These are phyloP conservation scores for Arctium lappa DNA, from an alignment of 129 eudicot species.

Conservation along the genomic window DNA sequence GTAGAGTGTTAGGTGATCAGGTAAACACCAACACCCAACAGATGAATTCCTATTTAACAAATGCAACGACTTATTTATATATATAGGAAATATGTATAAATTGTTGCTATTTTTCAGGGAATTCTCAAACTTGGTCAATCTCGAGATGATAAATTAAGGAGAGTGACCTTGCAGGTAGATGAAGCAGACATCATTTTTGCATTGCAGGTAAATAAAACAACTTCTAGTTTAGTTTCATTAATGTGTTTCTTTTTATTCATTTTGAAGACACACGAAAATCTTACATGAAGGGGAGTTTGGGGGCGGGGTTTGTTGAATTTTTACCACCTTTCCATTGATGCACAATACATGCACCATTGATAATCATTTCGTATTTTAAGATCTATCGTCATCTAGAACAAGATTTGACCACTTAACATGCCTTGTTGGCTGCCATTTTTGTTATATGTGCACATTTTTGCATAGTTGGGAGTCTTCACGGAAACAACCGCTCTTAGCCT, in stretches of 20 bases:
- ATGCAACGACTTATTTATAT: not conserved
- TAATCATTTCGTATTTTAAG: too few species aligned
- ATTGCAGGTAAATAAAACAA: constrained; percentile 58
- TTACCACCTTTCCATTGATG: too few species aligned
- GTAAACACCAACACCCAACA: constrained; percentile 26
- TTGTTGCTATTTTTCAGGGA: constrained; percentile 50
- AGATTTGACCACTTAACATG: not conserved
- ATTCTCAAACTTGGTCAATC: constrained; percentile 76
- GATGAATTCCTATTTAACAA: not conserved
- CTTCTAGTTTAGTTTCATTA: not conserved
- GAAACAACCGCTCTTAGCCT: too few species aligned
- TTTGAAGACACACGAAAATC: not conserved
- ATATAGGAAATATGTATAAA: not conserved
- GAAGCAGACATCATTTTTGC: constrained; percentile 90
- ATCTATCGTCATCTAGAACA: not conserved
- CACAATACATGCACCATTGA: too few species aligned
- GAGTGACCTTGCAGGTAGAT: constrained; percentile 72
- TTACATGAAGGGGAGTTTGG: not conserved
- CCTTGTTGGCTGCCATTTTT: not conserved
- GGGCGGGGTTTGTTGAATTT: too few species aligned
- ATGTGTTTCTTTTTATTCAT: not conserved
- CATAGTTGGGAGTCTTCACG: too few species aligned
- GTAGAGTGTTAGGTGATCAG: constrained; percentile 92
- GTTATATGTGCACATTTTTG: too few species aligned
- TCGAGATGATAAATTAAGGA: constrained; percentile 71